Evolutionary conservation across 257 asterid species (phyloP).

Genomic region (Ehretia macrophylla): DNA sequence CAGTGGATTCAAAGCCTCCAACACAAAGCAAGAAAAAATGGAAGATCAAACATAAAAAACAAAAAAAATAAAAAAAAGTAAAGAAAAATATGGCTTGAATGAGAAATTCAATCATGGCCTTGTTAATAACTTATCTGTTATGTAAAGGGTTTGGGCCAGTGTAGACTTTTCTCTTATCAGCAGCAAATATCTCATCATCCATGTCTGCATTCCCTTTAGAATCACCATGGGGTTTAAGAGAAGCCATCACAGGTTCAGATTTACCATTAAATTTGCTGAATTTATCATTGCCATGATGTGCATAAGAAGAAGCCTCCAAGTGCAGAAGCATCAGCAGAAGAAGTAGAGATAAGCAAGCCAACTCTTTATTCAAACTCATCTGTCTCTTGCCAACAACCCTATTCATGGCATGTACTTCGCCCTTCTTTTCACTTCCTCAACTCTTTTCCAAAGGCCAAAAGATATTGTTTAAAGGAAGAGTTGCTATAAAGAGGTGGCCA

Average conservation of each 20-base stretch:
- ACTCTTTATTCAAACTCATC: slow-evolving; percentile 44
- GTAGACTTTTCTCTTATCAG: slow-evolving; percentile 71
- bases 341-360: slow-evolving; percentile 34
- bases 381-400: slow-evolving; percentile 22
- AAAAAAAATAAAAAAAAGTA: too few relatives aligned
- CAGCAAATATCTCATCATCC: slow-evolving; percentile 41
- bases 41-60: too few relatives aligned
- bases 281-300: slow-evolving; percentile 30
- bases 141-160: slow-evolving; percentile 94
- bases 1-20: too few relatives aligned
- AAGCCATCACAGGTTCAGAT: slow-evolving; percentile 18
- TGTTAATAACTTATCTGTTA: slow-evolving; percentile 72
- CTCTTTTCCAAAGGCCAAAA: neutral
- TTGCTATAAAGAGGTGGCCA: neutral
- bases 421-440: too few relatives aligned
- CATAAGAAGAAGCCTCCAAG: slow-evolving; percentile 34
- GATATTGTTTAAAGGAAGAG: neutral
- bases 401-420: slow-evolving; percentile 40
- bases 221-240: slow-evolving; percentile 22
- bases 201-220: slow-evolving; percentile 11
- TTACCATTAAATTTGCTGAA: slow-evolving; percentile 28
- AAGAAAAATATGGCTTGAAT: neutral
- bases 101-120: slow-evolving; percentile 9
- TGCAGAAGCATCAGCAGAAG: slow-evolving; percentile 36
- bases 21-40: too few relatives aligned